Percentiles rank a stretch among this genome's conserved stretches.
Evolutionary conservation across 2,329 filamentous ascomycete species (phyloP).

Genomic region (Venturia aucupariae): DNA sequence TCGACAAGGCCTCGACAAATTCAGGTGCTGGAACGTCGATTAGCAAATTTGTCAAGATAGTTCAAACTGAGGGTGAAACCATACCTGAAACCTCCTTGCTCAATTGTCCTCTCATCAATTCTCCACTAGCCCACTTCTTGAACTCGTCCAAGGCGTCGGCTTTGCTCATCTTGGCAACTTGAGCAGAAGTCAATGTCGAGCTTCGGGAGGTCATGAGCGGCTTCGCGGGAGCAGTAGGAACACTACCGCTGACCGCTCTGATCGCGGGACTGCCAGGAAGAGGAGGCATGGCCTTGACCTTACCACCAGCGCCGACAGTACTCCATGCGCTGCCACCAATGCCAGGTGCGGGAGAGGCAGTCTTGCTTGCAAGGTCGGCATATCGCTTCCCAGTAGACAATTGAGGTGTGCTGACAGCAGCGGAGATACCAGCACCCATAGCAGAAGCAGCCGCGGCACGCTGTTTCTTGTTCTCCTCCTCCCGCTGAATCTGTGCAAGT

Average conservation of each 20-base stretch:
- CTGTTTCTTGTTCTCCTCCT: slow-evolving; percentile 85
- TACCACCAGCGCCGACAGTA: slow-evolving; percentile 88
- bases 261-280: slow-evolving; percentile 36
- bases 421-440: slow-evolving; percentile 35
- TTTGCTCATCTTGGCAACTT: slow-evolving; percentile 26
- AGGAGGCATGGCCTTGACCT: slow-evolving; percentile 65
- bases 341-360: slow-evolving; percentile 33
- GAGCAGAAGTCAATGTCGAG: slow-evolving; percentile 35
- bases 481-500: slow-evolving; percentile 88
- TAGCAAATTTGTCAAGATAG: slow-evolving; percentile 17
- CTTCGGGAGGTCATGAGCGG: slow-evolving; percentile 44
- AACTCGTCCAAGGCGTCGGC: slow-evolving; percentile 80
- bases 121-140: slow-evolving; percentile 78
- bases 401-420: slow-evolving; percentile 32
- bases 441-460: slow-evolving; percentile 50
- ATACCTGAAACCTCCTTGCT: slow-evolving; percentile 59
- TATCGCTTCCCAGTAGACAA: slow-evolving; percentile 67
- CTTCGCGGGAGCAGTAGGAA: slow-evolving; percentile 30
- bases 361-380: slow-evolving; percentile 84
- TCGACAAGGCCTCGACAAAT: slow-evolving; percentile 67
- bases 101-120: slow-evolving; percentile 61
- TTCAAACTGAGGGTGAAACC: slow-evolving; percentile 21
- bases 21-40: slow-evolving; percentile 52
- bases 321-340: slow-evolving; percentile 67
- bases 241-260: slow-evolving; percentile 38